Conservation (phyloP, 495 filamentous ascomycete species). For the Acidomyces sp. region DNA sequence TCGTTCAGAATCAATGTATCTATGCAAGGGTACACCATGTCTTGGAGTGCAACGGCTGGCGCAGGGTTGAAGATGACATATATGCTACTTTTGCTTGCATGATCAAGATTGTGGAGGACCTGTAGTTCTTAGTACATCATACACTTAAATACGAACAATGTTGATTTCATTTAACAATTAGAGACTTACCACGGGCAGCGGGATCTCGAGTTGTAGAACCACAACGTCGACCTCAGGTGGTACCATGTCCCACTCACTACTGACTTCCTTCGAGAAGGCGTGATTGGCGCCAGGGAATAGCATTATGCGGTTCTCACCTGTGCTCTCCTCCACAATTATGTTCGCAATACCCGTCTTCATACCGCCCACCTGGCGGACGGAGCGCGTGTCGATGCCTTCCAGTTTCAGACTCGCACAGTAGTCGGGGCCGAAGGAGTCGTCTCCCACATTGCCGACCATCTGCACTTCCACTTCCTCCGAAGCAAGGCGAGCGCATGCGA, state of each 20-base stretch:
- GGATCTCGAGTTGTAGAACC: conserved; percentile 83
- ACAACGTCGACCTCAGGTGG: conserved; percentile 48
- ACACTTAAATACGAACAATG: not conserved
- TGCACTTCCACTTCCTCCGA: conserved; percentile 46
- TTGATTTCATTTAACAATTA: not conserved
- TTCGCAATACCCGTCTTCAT: conserved; percentile 66
- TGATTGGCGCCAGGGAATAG: conserved; percentile 69
- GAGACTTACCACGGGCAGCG: conserved; percentile 46
- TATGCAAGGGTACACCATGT: conserved; percentile 52
- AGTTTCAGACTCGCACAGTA: conserved; percentile 32
- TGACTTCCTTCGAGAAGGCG: conserved; percentile 24
- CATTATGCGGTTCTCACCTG: conserved; percentile 77
- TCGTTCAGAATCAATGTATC: conserved; percentile 81
- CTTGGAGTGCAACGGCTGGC: conserved; percentile 46
- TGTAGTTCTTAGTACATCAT: conserved; percentile 1
- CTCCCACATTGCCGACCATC: conserved; percentile 77
- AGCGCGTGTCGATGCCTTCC: conserved; percentile 49
- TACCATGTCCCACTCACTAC: conserved; percentile 20
- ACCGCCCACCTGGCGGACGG: conserved; percentile 36
- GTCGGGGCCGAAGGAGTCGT: conserved; percentile 46
- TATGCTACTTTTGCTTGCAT: conserved; percentile 38
- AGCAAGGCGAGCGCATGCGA: conserved; percentile 57
- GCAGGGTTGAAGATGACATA: conserved; percentile 70
- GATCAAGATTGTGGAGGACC: conserved; percentile 45
- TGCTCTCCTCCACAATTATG: conserved; percentile 56